phyloP scores from a whole-genome alignment of 2,329 filamentous ascomycete genomes.

The Pyricularia pennisetigena region DNA sequence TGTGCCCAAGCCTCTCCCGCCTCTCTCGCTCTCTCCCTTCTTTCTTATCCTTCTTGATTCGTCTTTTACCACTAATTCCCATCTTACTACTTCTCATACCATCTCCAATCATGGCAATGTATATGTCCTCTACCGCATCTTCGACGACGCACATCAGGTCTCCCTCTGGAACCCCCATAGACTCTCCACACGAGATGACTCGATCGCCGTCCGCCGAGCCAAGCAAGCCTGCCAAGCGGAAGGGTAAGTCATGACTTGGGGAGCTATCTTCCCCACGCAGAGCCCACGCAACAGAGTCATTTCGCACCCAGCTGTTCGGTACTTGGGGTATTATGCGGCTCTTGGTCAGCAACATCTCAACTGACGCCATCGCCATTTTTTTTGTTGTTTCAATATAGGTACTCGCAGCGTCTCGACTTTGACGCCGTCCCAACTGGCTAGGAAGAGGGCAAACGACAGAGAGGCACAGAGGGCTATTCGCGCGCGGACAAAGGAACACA shows the following conservation, averaged over 20 bases:
- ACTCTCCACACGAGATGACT: conserved; percentile 20
- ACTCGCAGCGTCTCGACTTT: conserved; percentile 77
- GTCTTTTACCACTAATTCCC: not conserved
- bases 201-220: conserved; percentile 33
- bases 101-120: not conserved
- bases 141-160: conserved; percentile 10
- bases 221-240: conserved; percentile 32
- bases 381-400: conserved; percentile 22
- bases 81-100: not conserved
- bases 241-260: conserved; percentile 24
- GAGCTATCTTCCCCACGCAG: conserved; percentile 2
- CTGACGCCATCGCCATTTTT: conserved; percentile 5
- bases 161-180: conserved; percentile 11
- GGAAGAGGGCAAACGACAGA: conserved; percentile 85
- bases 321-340: not conserved
- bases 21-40: not conserved
- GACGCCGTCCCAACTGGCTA: conserved; percentile 77
- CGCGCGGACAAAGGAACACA: conserved; percentile 77
- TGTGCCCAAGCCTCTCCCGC: not conserved
- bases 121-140: conserved; percentile 10
- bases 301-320: not conserved
- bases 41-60: not conserved
- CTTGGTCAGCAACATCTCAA: not conserved
- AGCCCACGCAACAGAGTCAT: not conserved
- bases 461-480: conserved; percentile 84